phyloP scores from a whole-genome alignment of 1,139 yeast genomes.

The Yamadazyma sp. region DNA sequence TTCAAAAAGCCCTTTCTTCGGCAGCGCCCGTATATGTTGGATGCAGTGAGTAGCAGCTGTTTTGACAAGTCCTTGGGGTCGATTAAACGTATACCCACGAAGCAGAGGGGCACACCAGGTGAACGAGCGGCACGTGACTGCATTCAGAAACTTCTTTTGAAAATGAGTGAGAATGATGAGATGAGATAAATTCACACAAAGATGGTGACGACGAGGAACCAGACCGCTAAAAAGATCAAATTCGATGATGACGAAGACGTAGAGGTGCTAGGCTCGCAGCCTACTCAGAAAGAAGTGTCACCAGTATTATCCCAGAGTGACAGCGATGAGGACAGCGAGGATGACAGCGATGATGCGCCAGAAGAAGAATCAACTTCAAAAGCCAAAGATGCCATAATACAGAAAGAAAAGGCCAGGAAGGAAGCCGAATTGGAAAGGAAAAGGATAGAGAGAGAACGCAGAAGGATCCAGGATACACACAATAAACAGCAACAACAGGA shows the following conservation, averaged over 20 bases:
- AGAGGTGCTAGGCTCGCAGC: slow-evolving; percentile 12
- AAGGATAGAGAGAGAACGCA: slow-evolving; percentile 43
- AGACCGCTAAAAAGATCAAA: slow-evolving; percentile 22
- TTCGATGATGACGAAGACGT: slow-evolving; percentile 30
- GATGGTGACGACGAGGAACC: slow-evolving; percentile 30
- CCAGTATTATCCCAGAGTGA: slow-evolving; percentile 10
- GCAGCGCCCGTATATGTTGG: too few species aligned
- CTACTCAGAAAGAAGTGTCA: background rate
- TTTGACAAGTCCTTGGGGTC: too few species aligned
- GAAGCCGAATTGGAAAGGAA: slow-evolving; percentile 34
- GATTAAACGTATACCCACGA: too few species aligned
- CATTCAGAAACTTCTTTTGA: too few species aligned
- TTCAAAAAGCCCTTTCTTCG: too few species aligned
- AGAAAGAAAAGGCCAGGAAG: slow-evolving; percentile 30
- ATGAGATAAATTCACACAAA: slow-evolving; percentile 6
- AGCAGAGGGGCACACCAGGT: too few species aligned
- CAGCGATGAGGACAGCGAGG: slow-evolving; percentile 19
- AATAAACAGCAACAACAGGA: slow-evolving; percentile 51
- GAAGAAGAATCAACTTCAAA: slow-evolving; percentile 42
- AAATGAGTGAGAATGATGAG: slow-evolving; percentile 4
- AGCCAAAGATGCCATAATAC: slow-evolving; percentile 32
- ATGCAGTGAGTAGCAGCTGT: too few species aligned
- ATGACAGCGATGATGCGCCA: slow-evolving; percentile 48
- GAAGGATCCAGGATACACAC: slow-evolving; percentile 49
- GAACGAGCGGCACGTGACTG: too few species aligned